A percentile compares a stretch with the other conserved stretches of the same genome.
These are phyloP conservation scores for Porphyrellus sp. DNA, from an alignment of 1,284 basidiomycete genomes.

Conservation along the genomic window DNA sequence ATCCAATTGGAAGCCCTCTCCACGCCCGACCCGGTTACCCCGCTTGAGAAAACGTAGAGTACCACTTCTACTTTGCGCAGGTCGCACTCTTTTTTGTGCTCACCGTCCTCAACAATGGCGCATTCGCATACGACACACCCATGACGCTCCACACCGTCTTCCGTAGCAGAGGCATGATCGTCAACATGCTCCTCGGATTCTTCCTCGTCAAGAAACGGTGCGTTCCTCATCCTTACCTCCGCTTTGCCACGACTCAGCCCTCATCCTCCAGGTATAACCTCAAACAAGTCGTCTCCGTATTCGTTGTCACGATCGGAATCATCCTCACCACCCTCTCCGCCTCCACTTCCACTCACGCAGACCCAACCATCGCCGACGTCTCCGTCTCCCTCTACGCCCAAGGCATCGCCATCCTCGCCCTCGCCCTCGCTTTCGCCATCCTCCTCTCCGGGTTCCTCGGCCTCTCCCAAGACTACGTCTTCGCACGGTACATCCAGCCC, in stretches of 20 bases:
- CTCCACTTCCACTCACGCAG: constrained; percentile 31
- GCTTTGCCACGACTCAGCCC: not conserved
- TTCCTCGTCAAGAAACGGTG: constrained; percentile 48
- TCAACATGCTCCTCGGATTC: constrained; percentile 77
- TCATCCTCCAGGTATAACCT: constrained; percentile 55
- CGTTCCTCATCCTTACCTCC: not conserved
- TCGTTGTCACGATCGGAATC: constrained; percentile 81
- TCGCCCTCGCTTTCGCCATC: constrained; percentile 77
- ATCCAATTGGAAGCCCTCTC: too few relatives aligned
- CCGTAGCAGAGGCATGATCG: constrained; percentile 83
- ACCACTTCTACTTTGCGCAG: constrained; percentile 79
- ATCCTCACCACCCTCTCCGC: constrained; percentile 81
- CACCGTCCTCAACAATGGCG: constrained; percentile 87
- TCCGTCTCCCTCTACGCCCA: constrained; percentile 52
- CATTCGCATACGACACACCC: constrained; percentile 84
- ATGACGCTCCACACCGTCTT: constrained; percentile 96
- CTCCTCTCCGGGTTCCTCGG: constrained; percentile 83
- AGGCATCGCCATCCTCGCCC: constrained; percentile 71
- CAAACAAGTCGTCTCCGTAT: constrained; percentile 68
- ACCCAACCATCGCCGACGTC: constrained; percentile 15
- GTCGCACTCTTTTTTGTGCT: constrained; percentile 80
- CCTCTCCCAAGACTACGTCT: constrained; percentile 83
- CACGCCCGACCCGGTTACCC: constrained; percentile 27
- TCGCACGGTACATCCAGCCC: constrained; percentile 54
- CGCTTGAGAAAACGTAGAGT: constrained; percentile 62